Conservation (phyloP, 345 rosid species). For the Aquilaria yunnanensis region DNA sequence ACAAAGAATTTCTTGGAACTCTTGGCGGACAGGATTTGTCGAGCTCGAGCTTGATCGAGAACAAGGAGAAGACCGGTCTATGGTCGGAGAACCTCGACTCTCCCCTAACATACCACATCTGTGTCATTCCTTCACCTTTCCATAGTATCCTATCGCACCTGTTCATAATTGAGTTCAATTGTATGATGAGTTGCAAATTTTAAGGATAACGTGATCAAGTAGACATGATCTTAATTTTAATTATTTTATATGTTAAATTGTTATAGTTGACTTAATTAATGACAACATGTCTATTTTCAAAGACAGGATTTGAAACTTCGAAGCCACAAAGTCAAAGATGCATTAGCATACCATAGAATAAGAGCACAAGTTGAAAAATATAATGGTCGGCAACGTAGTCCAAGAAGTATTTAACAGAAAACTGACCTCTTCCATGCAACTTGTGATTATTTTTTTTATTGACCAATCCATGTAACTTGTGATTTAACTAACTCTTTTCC, state of each 20-base stretch:
- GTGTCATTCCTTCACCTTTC: conserved; percentile 85
- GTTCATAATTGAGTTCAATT: conserved; percentile 1
- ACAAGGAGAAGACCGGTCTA: conserved; percentile 79
- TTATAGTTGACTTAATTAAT: neutral
- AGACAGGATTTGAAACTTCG: neutral
- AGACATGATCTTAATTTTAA: no score
- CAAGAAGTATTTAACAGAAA: no score
- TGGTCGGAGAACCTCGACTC: conserved; percentile 97
- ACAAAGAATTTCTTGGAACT: conserved; percentile 32
- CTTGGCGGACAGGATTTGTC: conserved; percentile 16
- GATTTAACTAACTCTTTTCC: no score
- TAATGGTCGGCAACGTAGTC: no score
- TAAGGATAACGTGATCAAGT: no score
- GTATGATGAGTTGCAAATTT: neutral
- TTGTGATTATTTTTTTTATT: no score
- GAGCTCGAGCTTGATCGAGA: conserved; percentile 37
- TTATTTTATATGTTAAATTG: neutral
- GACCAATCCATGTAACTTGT: no score
- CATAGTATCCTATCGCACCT: conserved; percentile 96
- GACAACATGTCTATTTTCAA: neutral
- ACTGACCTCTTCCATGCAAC: no score
- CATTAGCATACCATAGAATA: no score
- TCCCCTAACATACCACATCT: conserved; percentile 65
- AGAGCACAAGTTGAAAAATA: no score
- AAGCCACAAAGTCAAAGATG: neutral